These are phyloP conservation scores for Tolypocladium cylindrosporum DNA, from an alignment of 2,329 filamentous ascomycete genomes.

Conservation along the genomic window DNA sequence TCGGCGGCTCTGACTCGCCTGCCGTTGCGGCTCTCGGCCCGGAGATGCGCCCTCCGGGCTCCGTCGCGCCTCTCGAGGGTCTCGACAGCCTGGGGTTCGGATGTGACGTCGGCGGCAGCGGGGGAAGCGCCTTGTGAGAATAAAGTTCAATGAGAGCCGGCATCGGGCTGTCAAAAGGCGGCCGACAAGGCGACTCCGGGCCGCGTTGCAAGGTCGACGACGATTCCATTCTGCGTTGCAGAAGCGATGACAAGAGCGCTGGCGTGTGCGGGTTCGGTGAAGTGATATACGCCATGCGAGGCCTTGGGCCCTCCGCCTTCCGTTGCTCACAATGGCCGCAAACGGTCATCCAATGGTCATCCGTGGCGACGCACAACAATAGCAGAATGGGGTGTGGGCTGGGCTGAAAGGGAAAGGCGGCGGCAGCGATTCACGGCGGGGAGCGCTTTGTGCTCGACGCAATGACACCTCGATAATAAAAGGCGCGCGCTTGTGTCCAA, in stretches of 20 bases:
- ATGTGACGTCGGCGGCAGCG: slow-evolving; percentile 5
- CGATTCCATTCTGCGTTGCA: neutral
- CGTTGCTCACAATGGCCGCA: neutral
- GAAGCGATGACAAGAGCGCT: neutral
- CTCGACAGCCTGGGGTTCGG: neutral
- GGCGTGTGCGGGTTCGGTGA: neutral
- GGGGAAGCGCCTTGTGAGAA: slow-evolving; percentile 10
- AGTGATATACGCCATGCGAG: neutral
- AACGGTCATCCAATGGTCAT: neutral
- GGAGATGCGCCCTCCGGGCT: neutral
- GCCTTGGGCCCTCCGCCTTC: neutral
- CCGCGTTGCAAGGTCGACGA: neutral
- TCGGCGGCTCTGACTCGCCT: neutral
- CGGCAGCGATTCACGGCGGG: neutral
- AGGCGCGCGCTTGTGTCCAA: neutral
- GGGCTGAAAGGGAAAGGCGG: neutral
- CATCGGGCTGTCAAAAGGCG: neutral
- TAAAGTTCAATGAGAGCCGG: slow-evolving; percentile 7
- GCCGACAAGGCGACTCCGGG: neutral
- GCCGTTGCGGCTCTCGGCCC: neutral
- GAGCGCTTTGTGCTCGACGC: neutral
- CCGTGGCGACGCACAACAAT: neutral
- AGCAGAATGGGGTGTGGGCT: neutral
- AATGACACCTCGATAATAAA: neutral
- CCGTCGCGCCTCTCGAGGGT: neutral